Conservation (phyloP, 345 rosid species). For the Carallia pectinifolia region DNA sequence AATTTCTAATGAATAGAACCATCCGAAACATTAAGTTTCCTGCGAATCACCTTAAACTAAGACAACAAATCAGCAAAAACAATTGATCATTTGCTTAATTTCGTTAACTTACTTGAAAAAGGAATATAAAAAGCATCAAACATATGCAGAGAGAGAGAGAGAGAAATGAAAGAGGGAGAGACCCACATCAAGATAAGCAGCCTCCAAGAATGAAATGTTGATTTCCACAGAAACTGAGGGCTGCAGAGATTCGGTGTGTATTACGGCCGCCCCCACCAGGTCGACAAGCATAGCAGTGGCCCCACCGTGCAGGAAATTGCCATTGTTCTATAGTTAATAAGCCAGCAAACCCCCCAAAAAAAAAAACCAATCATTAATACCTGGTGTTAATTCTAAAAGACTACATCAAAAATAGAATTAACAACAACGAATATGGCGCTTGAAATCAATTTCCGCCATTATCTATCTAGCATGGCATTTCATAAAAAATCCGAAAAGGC, state of each 20-base stretch:
- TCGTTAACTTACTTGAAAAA: too few relatives aligned
- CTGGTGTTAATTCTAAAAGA: neutral
- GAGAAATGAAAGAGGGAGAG: neutral
- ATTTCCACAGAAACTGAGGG: constrained; percentile 83
- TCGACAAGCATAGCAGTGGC: constrained; percentile 89
- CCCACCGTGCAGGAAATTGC: constrained; percentile 91
- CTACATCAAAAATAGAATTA: neutral
- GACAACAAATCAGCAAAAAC: too few relatives aligned
- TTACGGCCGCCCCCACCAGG: constrained; percentile 74
- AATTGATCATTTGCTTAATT: too few relatives aligned
- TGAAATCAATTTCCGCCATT: too few relatives aligned
- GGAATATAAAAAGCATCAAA: too few relatives aligned
- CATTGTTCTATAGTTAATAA: constrained; percentile 54
- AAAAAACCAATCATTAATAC: neutral
- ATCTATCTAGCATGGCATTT: too few relatives aligned
- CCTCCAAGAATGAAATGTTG: constrained; percentile 79
- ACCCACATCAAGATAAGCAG: constrained; percentile 68
- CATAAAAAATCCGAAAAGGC: too few relatives aligned
- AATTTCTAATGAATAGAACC: too few relatives aligned
- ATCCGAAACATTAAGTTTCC: too few relatives aligned
- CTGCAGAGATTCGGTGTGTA: constrained; percentile 45
- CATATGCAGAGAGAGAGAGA: too few relatives aligned
- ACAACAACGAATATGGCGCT: neutral
- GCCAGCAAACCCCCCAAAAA: neutral
- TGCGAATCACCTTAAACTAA: too few relatives aligned